These are phyloP conservation scores for Ormosia semicastrata DNA, from an alignment of 306 rosid genomes.

Conservation along the genomic window DNA sequence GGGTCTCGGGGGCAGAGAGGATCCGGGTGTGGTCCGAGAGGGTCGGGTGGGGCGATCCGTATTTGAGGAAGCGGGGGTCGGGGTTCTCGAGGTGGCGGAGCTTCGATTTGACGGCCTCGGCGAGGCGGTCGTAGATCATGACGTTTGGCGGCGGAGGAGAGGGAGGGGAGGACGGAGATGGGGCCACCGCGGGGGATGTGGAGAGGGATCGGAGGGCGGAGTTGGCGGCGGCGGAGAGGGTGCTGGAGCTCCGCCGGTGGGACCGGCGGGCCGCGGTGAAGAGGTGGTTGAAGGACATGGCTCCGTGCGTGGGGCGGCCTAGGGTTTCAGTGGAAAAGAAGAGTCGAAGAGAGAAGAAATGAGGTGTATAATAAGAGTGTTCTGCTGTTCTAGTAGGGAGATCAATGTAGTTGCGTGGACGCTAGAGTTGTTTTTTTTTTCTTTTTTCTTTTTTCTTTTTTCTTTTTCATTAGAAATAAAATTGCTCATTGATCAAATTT, in stretches of 20 bases:
- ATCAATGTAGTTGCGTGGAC: too few relatives aligned
- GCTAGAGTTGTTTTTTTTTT: too few relatives aligned
- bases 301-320: slow-evolving; percentile 24
- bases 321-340: slow-evolving; percentile 49
- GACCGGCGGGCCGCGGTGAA: slow-evolving; percentile 66
- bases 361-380: too few relatives aligned
- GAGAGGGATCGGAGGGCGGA: slow-evolving; percentile 23
- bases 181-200: slow-evolving; percentile 35
- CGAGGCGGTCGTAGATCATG: slow-evolving; percentile 91
- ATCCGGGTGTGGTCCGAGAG: slow-evolving; percentile 63
- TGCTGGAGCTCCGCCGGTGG: slow-evolving; percentile 11
- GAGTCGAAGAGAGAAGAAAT: too few relatives aligned
- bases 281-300: slow-evolving; percentile 77
- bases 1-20: slow-evolving; percentile 86
- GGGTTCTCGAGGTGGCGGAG: slow-evolving; percentile 73
- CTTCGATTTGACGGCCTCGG: slow-evolving; percentile 72
- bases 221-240: slow-evolving; percentile 23
- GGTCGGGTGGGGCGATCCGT: slow-evolving; percentile 81
- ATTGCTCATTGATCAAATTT: too few relatives aligned
- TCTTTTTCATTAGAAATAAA: too few relatives aligned
- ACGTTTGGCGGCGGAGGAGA: slow-evolving; percentile 73
- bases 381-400: too few relatives aligned
- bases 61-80: slow-evolving; percentile 83
- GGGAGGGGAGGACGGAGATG: slow-evolving; percentile 56
- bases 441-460: too few relatives aligned